phyloP scores from a whole-genome alignment of 2,329 filamentous ascomycete genomes.

The Hypomyces perniciosus region DNA sequence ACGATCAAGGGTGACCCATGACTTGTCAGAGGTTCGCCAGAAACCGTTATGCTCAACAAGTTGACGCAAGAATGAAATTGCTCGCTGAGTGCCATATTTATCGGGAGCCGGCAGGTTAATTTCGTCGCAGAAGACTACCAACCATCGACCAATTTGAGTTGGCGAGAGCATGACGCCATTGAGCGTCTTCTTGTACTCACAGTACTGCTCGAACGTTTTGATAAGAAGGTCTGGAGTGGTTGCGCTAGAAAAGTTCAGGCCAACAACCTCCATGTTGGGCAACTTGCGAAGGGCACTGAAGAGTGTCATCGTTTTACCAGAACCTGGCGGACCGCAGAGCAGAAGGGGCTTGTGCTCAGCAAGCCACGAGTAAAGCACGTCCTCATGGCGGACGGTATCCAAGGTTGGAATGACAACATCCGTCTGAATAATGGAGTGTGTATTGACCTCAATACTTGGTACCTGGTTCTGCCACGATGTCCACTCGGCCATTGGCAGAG shows the following conservation, averaged over 20 bases:
- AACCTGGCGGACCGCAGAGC: conserved; percentile 94
- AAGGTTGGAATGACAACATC: conserved; percentile 97
- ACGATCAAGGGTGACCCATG: conserved; percentile 93
- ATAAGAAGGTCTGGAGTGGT: conserved; percentile 96
- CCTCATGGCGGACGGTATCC: conserved; percentile 95
- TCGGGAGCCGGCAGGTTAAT: conserved; percentile 98
- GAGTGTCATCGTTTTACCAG: conserved; percentile 98
- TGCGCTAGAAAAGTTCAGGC: conserved; percentile 97
- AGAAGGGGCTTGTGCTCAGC: conserved; percentile 96
- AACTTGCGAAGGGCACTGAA: conserved; percentile 96
- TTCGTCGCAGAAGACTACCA: conserved; percentile 98
- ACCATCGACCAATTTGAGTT: conserved; percentile 93
- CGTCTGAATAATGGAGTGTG: conserved; percentile 94
- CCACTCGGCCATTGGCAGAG: conserved; percentile 84
- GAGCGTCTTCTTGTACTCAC: conserved; percentile 97
- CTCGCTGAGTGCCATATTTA: conserved; percentile 93
- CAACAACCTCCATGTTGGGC: conserved; percentile 98
- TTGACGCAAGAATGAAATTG: conserved; percentile 94
- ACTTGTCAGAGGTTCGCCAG: conserved; percentile 96
- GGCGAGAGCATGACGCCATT: conserved; percentile 94
- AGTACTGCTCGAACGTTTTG: conserved; percentile 99
- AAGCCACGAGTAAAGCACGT: conserved; percentile 99
- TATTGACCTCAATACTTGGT: conserved; percentile 92
- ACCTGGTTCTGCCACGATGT: conserved; percentile 91
- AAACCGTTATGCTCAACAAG: conserved; percentile 98